Evolutionary conservation across 1,284 basidiomycete species (phyloP).

Genomic region (Lentinula novae-zelandiae): DNA sequence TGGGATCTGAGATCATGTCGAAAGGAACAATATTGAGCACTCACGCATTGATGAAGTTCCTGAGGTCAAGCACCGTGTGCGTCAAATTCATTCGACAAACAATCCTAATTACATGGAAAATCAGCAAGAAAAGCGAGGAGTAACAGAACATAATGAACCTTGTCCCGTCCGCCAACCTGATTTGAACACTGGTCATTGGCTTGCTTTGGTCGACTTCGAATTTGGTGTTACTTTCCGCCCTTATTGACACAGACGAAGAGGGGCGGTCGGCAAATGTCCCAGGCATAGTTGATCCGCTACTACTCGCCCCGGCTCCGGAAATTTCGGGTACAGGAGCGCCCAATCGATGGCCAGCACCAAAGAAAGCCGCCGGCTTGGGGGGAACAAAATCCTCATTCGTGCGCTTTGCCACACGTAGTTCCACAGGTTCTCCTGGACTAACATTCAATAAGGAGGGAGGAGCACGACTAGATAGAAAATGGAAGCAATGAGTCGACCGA

Average conservation of each 20-base stretch:
- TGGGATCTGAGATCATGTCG: slow-evolving; percentile 3
- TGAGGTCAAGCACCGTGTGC: slow-evolving; percentile 86
- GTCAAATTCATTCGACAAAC: slow-evolving; percentile 88
- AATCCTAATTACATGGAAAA: slow-evolving; percentile 47
- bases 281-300: slow-evolving; percentile 39
- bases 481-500: too few species aligned
- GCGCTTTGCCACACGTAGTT: slow-evolving; percentile 79
- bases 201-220: slow-evolving; percentile 82
- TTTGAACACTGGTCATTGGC: slow-evolving; percentile 90
- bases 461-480: slow-evolving; percentile 51
- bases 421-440: slow-evolving; percentile 77
- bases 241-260: slow-evolving; percentile 22
- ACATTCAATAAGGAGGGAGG: slow-evolving; percentile 81
- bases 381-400: slow-evolving; percentile 74
- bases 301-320: slow-evolving; percentile 15
- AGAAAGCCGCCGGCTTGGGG: slow-evolving; percentile 50
- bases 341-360: slow-evolving; percentile 80
- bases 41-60: slow-evolving; percentile 87
- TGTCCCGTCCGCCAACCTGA: slow-evolving; percentile 90
- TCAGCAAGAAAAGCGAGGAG: slow-evolving; percentile 6
- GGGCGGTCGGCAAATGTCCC: slow-evolving; percentile 44
- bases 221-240: slow-evolving; percentile 37
- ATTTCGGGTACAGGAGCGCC: slow-evolving; percentile 51
- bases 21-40: slow-evolving; percentile 30
- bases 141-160: slow-evolving; percentile 41